phyloP scores from a whole-genome alignment of 2,329 filamentous ascomycete genomes.

The Sporothrix brasiliensis region DNA sequence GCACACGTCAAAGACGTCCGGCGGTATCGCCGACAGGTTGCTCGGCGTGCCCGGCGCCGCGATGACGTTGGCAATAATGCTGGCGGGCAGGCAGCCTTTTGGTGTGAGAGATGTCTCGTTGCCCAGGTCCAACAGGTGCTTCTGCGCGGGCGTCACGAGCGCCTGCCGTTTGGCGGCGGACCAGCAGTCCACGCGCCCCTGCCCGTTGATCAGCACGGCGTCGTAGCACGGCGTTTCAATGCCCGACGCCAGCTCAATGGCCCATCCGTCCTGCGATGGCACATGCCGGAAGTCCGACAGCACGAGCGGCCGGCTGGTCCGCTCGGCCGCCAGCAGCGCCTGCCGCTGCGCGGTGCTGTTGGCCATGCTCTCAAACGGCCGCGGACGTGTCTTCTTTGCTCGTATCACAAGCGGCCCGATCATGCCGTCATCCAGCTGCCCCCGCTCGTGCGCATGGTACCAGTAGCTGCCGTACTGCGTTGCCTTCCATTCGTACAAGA shows the following conservation, averaged over 20 bases:
- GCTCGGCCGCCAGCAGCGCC: slow-evolving; percentile 55
- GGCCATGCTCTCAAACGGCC: slow-evolving; percentile 56
- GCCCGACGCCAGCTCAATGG: slow-evolving; percentile 48
- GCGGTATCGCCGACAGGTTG: slow-evolving; percentile 47
- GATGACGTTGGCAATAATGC: slow-evolving; percentile 45
- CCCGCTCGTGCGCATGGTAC: slow-evolving; percentile 61
- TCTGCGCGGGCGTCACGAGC: slow-evolving; percentile 44
- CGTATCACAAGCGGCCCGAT: slow-evolving; percentile 60
- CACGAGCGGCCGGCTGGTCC: slow-evolving; percentile 51
- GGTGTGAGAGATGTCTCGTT: slow-evolving; percentile 46
- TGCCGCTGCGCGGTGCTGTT: slow-evolving; percentile 42
- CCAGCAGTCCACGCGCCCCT: slow-evolving; percentile 59
- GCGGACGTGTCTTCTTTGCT: slow-evolving; percentile 39
- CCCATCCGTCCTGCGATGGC: slow-evolving; percentile 47
- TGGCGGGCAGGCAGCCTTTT: slow-evolving; percentile 49
- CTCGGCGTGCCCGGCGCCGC: slow-evolving; percentile 36
- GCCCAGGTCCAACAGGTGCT: slow-evolving; percentile 39
- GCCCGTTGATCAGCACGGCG: slow-evolving; percentile 64
- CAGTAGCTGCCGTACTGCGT: slow-evolving; percentile 61
- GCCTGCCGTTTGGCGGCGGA: slow-evolving; percentile 49
- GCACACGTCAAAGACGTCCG: slow-evolving; percentile 52
- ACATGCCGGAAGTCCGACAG: slow-evolving; percentile 61
- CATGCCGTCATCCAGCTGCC: slow-evolving; percentile 63
- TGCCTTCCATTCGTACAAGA: slow-evolving; percentile 59
- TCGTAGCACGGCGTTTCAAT: slow-evolving; percentile 61